Conservation (phyloP, 2,329 filamentous ascomycete species). For the Sporothrix humicola region DNA sequence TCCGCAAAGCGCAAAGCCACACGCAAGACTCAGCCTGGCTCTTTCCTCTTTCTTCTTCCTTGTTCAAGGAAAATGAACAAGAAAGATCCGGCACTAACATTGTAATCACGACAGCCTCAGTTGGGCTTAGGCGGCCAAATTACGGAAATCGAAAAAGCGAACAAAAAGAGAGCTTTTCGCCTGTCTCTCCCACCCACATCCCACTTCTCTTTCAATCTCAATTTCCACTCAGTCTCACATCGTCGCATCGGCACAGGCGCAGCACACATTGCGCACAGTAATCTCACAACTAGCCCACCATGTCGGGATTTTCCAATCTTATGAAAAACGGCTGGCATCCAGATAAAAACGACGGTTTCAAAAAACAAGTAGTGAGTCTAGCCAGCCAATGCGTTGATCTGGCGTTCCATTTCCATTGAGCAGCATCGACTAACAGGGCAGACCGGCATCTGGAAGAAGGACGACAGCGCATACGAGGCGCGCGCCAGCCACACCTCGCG, state of each 20-base stretch:
- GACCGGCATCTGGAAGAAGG: slow-evolving; percentile 43
- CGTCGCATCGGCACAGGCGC: background rate
- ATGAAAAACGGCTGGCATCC: slow-evolving; percentile 54
- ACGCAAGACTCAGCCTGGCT: slow-evolving; percentile 9
- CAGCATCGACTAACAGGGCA: slow-evolving; percentile 10
- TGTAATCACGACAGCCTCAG: slow-evolving; percentile 21
- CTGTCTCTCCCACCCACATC: background rate
- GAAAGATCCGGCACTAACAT: background rate
- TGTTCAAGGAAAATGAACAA: background rate
- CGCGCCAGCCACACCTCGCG: slow-evolving; percentile 51
- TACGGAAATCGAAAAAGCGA: background rate
- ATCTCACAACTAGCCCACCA: slow-evolving; percentile 38
- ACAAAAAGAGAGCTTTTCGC: background rate
- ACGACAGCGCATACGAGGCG: slow-evolving; percentile 42
- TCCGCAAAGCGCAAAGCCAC: background rate
- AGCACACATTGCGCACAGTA: background rate
- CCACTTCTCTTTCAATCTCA: background rate
- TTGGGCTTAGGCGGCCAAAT: slow-evolving; percentile 10
- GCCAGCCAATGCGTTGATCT: too few species aligned
- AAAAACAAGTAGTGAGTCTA: slow-evolving; percentile 54
- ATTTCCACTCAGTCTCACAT: background rate
- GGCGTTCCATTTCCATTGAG: background rate
- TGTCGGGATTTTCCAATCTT: slow-evolving; percentile 49
- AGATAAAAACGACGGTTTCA: slow-evolving; percentile 53
- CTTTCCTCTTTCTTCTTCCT: background rate